phyloP scores from a whole-genome alignment of 305 asterid genomes.

The Solanum aculeatissimum region DNA sequence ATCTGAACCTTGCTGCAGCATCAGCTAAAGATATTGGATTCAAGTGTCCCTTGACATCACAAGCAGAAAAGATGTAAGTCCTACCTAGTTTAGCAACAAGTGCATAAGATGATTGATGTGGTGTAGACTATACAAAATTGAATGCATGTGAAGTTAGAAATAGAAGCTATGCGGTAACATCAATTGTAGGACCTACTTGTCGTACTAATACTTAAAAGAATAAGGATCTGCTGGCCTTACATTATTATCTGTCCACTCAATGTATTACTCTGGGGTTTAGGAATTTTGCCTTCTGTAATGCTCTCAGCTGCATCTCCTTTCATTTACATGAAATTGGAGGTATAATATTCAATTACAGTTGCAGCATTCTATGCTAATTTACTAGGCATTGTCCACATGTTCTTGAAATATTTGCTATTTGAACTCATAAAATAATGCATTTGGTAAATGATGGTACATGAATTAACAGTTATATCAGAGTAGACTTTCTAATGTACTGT shows the following conservation, averaged over 20 bases:
- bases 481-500: neutral
- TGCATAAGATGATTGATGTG: neutral
- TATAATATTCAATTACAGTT: neutral
- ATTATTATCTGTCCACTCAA: neutral
- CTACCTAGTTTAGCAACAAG: neutral
- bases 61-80: constrained; percentile 66
- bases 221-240: neutral
- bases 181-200: neutral
- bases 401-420: neutral
- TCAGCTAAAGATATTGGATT: constrained; percentile 57
- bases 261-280: neutral
- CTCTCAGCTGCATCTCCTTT: neutral
- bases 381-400: neutral
- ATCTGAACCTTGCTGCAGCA: constrained; percentile 57
- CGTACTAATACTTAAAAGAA: neutral
- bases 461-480: neutral
- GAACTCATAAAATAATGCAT: neutral
- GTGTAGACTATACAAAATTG: neutral
- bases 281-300: neutral
- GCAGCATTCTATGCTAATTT: neutral
- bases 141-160: neutral
- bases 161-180: neutral
- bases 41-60: constrained; percentile 44
- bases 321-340: neutral
- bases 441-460: neutral